A percentile compares a stretch with the other conserved stretches of the same genome.
phyloP scores from a whole-genome alignment of 169 alveolate genomes.

The Eimeria sp. region DNA sequence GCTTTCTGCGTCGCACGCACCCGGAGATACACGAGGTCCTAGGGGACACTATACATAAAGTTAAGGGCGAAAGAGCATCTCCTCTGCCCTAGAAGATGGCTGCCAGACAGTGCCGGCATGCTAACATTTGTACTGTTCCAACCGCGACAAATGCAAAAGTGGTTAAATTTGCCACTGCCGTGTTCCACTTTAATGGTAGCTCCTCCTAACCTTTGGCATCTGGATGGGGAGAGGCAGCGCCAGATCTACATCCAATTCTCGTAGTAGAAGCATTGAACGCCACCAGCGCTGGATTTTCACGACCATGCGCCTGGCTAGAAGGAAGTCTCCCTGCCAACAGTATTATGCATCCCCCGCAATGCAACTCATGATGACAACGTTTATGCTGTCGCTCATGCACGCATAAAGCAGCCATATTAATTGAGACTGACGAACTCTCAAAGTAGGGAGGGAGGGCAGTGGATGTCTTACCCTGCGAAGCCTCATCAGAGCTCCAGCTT shows the following conservation, averaged over 20 bases:
- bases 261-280: conserved; percentile 76
- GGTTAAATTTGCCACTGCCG: neutral
- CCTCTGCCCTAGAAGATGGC: neutral
- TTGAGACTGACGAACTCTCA: neutral
- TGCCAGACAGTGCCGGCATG: neutral
- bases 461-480: conserved; percentile 81
- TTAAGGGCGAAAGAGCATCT: neutral
- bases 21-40: neutral
- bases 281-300: conserved; percentile 89
- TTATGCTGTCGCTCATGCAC: neutral
- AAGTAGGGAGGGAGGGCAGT: neutral
- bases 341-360: neutral
- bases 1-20: conserved; percentile 53
- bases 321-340: conserved; percentile 60
- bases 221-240: conserved; percentile 41
- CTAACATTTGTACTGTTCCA: neutral
- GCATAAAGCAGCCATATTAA: neutral
- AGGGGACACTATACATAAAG: neutral
- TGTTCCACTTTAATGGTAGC: neutral
- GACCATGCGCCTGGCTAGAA: conserved; percentile 84
- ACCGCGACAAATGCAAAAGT: neutral
- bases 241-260: conserved; percentile 36
- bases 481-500: conserved; percentile 88
- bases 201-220: conserved; percentile 33
- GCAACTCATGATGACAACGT: neutral